Evolutionary conservation across 1,284 basidiomycete species (phyloP).

Genomic region (Puccinia coronata): DNA sequence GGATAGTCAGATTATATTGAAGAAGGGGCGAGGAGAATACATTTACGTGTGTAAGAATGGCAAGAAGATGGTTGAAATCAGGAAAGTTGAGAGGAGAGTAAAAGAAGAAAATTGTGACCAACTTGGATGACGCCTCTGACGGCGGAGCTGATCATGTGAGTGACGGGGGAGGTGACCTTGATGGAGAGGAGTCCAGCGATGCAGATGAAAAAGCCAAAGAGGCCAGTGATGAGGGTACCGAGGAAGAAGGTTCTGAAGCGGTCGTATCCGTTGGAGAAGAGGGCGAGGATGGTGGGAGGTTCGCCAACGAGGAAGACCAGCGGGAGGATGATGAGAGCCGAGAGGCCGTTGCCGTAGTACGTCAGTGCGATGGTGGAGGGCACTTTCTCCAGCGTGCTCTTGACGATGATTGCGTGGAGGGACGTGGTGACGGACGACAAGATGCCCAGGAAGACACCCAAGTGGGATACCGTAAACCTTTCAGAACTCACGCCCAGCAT

Average conservation of each 20-base stretch:
- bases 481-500: conserved; percentile 70
- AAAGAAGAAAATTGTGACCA: background rate
- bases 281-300: conserved; percentile 65
- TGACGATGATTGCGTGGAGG: conserved; percentile 80
- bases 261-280: conserved; percentile 64
- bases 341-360: conserved; percentile 80
- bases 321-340: conserved; percentile 68
- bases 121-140: conserved; percentile 63
- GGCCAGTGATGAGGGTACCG: conserved; percentile 75
- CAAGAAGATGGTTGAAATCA: no score
- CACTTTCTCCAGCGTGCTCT: conserved; percentile 72
- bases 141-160: conserved; percentile 85
- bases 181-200: conserved; percentile 83
- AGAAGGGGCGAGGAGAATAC: background rate
- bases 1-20: conserved; percentile 4
- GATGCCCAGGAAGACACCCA: conserved; percentile 74
- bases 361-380: conserved; percentile 74
- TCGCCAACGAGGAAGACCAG: conserved; percentile 72
- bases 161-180: conserved; percentile 87
- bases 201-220: conserved; percentile 82
- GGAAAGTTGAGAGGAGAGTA: background rate
- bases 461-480: conserved; percentile 55
- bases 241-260: conserved; percentile 70
- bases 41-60: background rate
- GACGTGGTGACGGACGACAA: conserved; percentile 75